Percentiles rank a stretch among this genome's conserved stretches.
These are phyloP conservation scores for Pontederia crassipes DNA, from an alignment of 176 grass and related monocot species.

Conservation along the genomic window DNA sequence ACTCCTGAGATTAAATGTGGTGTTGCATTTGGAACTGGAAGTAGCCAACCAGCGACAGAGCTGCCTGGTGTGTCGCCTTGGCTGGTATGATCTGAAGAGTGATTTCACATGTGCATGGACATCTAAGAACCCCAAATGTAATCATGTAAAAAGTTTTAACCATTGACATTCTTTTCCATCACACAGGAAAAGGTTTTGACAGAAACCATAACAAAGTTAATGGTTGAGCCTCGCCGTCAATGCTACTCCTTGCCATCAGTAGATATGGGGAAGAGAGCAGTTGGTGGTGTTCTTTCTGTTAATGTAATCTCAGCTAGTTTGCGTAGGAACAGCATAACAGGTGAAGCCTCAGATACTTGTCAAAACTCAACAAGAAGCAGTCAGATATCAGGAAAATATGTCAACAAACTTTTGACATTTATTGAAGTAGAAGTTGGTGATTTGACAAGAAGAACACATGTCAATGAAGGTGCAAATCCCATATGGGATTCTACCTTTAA, in stretches of 20 bases:
- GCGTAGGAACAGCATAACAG: constrained; percentile 18
- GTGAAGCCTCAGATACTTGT: constrained; percentile 25
- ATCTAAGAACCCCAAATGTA: no score
- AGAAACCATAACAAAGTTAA: constrained; percentile 71
- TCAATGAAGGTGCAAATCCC: constrained; percentile 47
- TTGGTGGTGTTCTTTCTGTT: constrained; percentile 74
- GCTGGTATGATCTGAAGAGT: constrained; percentile 49
- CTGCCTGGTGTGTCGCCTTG: constrained; percentile 85
- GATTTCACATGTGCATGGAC: not conserved
- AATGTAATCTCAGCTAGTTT: constrained; percentile 74
- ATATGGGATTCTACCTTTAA: constrained; percentile 74
- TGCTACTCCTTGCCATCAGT: constrained; percentile 77
- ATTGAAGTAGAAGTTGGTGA: constrained; percentile 88
- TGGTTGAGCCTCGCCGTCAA: constrained; percentile 84
- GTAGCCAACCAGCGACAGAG: constrained; percentile 81
- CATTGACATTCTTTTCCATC: not conserved
- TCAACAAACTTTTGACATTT: constrained; percentile 31
- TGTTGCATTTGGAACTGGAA: constrained; percentile 92
- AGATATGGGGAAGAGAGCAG: constrained; percentile 64
- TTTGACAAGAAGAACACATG: constrained; percentile 72
- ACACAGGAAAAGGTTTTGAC: constrained; percentile 77
- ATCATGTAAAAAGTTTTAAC: not conserved
- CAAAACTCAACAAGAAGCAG: constrained; percentile 24
- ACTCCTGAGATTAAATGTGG: constrained; percentile 80
- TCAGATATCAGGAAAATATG: constrained; percentile 21